Evolutionary conservation across 441 rosid genomes (phyloP), one percentile per base, ranked within the genome.

Genomic region (Monsonia emarginata): DNA sequence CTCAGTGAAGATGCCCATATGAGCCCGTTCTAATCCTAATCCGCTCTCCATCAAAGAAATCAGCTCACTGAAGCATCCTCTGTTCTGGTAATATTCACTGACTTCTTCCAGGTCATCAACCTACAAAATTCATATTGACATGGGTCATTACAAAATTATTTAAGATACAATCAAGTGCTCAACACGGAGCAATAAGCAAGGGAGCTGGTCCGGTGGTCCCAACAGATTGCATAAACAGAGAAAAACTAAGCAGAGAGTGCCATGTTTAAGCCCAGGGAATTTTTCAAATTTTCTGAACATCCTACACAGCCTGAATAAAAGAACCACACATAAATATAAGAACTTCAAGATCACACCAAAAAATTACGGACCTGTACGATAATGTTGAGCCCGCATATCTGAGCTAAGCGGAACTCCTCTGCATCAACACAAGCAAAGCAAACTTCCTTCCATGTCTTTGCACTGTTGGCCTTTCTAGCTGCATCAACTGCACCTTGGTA

Each of bases 351-450:
- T n/a, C n/a, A n/a, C n/a, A n/a, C n/a, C n/a, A n/a, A n/a, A n/a
- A n/a, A n/a, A n/a, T n/a, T n/a, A n/a, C n/a, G n/a, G 48, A 95
- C 99, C 97, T 95, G 99, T 64, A 91, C 71, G 71, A 95, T 95
- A 65, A 95, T 83, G 81, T 95, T 95, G 36, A 91, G 93, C 62
- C 99, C 99, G 77, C 99, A 90, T 58, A 95, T 95, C 71, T 95
- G 99, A 46, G 99, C 99, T 83, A 95, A 68, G 31, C 97, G 97
- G 86, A 95, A 95, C 75, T 95, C 99, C 84, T 95, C 99, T 28
- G 96, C 99, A 78, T 95, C 99, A 68, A 95, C 97, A 82, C 99
- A 95, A 61, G 99, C 97, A 88, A 95, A 95, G 84, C 99, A 95
- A 66, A 95, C 97, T 82, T 88, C 97, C 79, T 91, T 95, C 99